These are phyloP conservation scores for Funneliformis caledonium DNA, from an alignment of 371 early-diverging fungal genomes.

Conservation along the genomic window DNA sequence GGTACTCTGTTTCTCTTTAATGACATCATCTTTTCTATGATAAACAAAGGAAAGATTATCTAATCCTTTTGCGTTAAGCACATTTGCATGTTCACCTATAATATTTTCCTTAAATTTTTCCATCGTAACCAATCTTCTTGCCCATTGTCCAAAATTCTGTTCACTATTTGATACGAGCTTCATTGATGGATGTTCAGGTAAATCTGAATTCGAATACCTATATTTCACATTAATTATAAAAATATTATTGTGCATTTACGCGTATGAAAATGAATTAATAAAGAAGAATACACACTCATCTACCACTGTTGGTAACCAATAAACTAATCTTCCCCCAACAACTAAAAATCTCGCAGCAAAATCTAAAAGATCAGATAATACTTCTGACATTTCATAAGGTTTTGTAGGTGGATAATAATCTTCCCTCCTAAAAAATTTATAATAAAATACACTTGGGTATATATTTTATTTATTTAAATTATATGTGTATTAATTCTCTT, in stretches of 20 bases:
- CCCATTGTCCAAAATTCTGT: conserved; percentile 94
- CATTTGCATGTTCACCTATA: conserved; percentile 18
- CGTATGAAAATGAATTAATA: neutral
- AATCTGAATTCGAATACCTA: conserved; percentile 73
- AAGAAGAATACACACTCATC: conserved; percentile 65
- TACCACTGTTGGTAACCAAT: conserved; percentile 94
- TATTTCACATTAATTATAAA: neutral
- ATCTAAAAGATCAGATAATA: conserved; percentile 80
- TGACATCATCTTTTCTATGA: conserved; percentile 11
- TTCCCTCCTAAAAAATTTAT: conserved; percentile 50
- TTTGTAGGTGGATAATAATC: conserved; percentile 89
- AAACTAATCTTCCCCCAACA: conserved; percentile 90
- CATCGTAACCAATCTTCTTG: conserved; percentile 93
- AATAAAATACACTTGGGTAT: neutral
- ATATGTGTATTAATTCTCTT: neutral
- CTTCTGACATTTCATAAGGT: conserved; percentile 93
- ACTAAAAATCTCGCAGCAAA: conserved; percentile 84
- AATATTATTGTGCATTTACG: neutral
- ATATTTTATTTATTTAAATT: neutral
- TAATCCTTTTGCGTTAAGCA: neutral
- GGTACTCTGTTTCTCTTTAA: neutral
- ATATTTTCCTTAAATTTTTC: conserved; percentile 67
- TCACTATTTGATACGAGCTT: conserved; percentile 84
- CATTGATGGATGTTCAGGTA: conserved; percentile 87
- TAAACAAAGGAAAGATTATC: neutral